Evolutionary conservation across 441 rosid genomes (phyloP).

Genomic region (Populus tomentosa): DNA sequence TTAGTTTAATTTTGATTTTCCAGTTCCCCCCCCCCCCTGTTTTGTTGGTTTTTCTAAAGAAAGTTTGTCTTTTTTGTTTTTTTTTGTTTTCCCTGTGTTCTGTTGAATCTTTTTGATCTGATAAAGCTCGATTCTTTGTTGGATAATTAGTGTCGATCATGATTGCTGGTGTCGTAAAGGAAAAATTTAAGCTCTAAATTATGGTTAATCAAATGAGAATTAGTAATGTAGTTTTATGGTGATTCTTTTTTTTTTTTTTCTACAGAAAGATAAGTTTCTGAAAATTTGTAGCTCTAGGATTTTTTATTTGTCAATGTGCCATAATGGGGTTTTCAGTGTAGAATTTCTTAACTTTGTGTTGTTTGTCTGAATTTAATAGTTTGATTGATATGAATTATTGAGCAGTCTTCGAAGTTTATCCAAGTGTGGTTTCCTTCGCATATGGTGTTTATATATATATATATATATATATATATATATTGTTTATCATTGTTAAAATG

Average conservation of each 20-base stretch:
- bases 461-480: neutral
- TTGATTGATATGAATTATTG: neutral
- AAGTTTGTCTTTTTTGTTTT: neutral
- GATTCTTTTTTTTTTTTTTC: too few species aligned
- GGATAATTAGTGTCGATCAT: neutral
- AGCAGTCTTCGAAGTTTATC: neutral
- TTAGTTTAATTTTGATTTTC: slow-evolving; percentile 4
- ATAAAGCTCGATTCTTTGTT: neutral
- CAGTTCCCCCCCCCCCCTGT: too few species aligned
- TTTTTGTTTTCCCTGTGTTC: neutral
- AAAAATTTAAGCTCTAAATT: neutral
- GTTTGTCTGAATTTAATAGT: neutral
- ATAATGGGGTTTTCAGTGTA: neutral
- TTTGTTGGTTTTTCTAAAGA: neutral
- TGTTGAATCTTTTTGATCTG: neutral
- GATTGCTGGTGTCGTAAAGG: neutral
- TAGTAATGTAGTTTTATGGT: neutral
- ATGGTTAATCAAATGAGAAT: neutral
- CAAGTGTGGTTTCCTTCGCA: neutral
- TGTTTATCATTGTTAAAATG: neutral
- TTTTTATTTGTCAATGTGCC: neutral
- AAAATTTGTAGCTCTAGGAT: neutral
- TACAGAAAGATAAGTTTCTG: neutral
- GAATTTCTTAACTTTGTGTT: neutral
- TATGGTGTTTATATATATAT: neutral